phyloP scores from a whole-genome alignment of 208 protist genomes.

The Leishmania gerbilli region DNA sequence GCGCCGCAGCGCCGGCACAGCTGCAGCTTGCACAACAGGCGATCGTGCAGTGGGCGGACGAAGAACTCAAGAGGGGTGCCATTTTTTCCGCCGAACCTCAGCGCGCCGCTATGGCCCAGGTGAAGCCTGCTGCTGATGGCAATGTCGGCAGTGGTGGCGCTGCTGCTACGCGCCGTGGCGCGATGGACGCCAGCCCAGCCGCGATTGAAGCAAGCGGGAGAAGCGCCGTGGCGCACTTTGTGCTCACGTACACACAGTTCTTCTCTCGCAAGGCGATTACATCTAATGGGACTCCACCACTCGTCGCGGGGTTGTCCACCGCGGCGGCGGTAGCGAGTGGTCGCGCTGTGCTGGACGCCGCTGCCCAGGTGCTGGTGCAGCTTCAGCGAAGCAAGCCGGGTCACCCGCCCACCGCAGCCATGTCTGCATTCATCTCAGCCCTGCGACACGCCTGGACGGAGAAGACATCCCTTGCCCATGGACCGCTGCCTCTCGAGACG shows the following conservation, averaged over 20 bases:
- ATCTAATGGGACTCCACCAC: not conserved
- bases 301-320: not conserved
- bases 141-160: not conserved
- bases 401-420: slow-evolving; percentile 24
- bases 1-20: slow-evolving; percentile 6
- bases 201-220: not conserved
- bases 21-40: slow-evolving; percentile 22
- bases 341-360: slow-evolving; percentile 14
- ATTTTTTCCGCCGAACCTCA: not conserved
- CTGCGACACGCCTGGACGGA: slow-evolving; percentile 18
- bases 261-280: not conserved
- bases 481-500: not conserved
- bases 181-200: not conserved
- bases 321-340: not conserved
- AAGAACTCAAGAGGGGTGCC: not conserved
- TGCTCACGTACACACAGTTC: not conserved
- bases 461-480: not conserved
- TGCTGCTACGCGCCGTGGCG: not conserved
- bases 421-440: slow-evolving; percentile 22
- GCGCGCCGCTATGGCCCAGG: not conserved
- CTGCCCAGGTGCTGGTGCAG: slow-evolving; percentile 20
- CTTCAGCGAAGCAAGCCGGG: slow-evolving; percentile 17
- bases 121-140: not conserved
- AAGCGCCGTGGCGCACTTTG: slow-evolving; percentile 11
- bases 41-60: slow-evolving; percentile 14